Base-by-base conservation (phyloP, 306 rosid genomes). In the Delonix regia region DNA sequence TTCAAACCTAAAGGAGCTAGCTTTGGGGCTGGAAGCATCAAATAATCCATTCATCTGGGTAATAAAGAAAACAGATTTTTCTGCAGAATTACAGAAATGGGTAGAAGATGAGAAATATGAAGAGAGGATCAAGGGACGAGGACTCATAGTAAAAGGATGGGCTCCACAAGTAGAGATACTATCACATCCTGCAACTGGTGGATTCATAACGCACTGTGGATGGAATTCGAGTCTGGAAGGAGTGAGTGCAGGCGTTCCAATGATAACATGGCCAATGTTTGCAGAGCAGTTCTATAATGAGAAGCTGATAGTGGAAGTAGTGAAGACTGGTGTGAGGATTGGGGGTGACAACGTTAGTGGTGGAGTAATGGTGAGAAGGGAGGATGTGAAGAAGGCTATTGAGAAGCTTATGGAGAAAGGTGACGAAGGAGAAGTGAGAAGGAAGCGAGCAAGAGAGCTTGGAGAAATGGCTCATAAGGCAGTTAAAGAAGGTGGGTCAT, bases 221-320 rank as follows among this genome's bases (percentile, higher is more conserved):
- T 90, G 96, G 97, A 90, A 90, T 78, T 92, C 97, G 7, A 86
- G 86, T 1, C 44, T 90, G 0, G 96, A 93, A 79, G 88, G 83
- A 1, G 71, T 87, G 61, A 56, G 81, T 48, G 73, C 76, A 0
- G 91, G 96, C n/a, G 74, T 93, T 10, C 96, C 97, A 39, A 78
- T 92, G 86, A 85, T 93, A 45, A 89, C 86, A 16, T 93, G 96
- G 92, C 97, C 96, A 6, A 65, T 89, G 75, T 83, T 66, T 56
- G 87, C 94, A 0, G 96, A 93, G 66, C 94, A 93, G 19, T 93
- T 90, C 55, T 81, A 75, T 4, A 93, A 93, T 33, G 96, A 92
- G 85, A 92, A 89, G 61, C 15, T 87, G 0, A 74, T 89, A 19
- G 84, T 90, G 18, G 89, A 90, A 45, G 75, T 90, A 11, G 42